A percentile compares a stretch with the other conserved stretches of the same genome.
Evolutionary conservation across 345 rosid species (phyloP).

Genomic region (Lumnitzera racemosa): DNA sequence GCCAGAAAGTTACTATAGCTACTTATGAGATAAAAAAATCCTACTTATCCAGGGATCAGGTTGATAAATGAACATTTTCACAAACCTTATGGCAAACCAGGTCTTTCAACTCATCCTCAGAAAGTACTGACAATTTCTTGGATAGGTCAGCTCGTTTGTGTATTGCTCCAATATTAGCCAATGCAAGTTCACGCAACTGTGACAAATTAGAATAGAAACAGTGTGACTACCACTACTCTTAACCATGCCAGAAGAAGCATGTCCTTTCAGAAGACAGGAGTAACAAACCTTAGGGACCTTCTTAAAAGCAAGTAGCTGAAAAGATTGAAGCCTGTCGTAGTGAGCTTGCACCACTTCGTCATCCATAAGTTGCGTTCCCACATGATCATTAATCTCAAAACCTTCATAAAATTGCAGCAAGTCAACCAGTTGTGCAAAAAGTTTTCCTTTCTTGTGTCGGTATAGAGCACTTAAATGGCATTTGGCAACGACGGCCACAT

Average conservation of each 20-base stretch:
- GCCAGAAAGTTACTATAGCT: no score
- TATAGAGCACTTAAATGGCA: slow-evolving; percentile 88
- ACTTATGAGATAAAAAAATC: no score
- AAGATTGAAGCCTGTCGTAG: slow-evolving; percentile 77
- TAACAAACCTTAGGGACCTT: slow-evolving; percentile 75
- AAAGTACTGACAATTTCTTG: slow-evolving; percentile 70
- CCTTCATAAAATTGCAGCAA: slow-evolving; percentile 92
- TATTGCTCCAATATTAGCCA: slow-evolving; percentile 78
- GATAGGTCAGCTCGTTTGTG: slow-evolving; percentile 88
- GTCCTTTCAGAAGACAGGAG: background rate
- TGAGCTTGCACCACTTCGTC: slow-evolving; percentile 90
- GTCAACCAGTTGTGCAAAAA: slow-evolving; percentile 92
- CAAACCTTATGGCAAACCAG: slow-evolving; percentile 90
- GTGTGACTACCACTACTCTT: slow-evolving; percentile 2
- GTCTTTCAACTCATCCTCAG: slow-evolving; percentile 75
- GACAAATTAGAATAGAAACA: slow-evolving; percentile 12
- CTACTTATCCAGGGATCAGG: background rate
- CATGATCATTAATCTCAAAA: slow-evolving; percentile 96
- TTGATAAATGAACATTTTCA: slow-evolving; percentile 6
- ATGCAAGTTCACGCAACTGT: slow-evolving; percentile 80
- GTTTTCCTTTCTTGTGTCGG: slow-evolving; percentile 80
- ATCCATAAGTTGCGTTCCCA: slow-evolving; percentile 87
- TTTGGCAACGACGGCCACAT: slow-evolving; percentile 89
- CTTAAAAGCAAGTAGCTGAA: slow-evolving; percentile 87
- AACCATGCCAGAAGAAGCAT: slow-evolving; percentile 1